Base-by-base conservation (phyloP, 2,329 filamentous ascomycete genomes). In the Cercospora sojina region DNA sequence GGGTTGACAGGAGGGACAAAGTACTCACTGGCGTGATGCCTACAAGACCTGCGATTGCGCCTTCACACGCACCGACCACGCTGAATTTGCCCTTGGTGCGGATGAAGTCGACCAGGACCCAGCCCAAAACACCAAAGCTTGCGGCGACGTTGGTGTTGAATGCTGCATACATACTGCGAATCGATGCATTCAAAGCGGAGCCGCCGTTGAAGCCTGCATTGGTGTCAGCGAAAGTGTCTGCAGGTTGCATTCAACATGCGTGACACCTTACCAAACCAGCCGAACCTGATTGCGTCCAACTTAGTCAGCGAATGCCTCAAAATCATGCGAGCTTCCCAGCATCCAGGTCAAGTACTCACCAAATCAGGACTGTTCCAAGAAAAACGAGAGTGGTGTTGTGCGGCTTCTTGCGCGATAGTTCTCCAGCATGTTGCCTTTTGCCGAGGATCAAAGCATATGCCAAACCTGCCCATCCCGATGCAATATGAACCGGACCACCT, bases 301-400 rank as follows among this genome's bases (percentile, higher is more conserved):
- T 12, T 6, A 6, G 57, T 77, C 79, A 82, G 1, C 62, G 56
- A 9, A 65, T 29, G 1, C 31, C 63, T 18, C 31, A 2, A 8
- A 32, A 23, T 53, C 6, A 23, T 13, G 23, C 10, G 23, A 12
- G 13, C 0, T n/a, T 38, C 25, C 18, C 62, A 67, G 85, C 82
- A 84, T 84, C 86, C 10, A 83, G 86, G 67, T 89, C 88, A 13
- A 13, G 25, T 9, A 57, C 53, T 57, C 16, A 57, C 87, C 87
- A 90, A 67, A 90, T 88, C 47, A 90, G 79, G 1, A 88, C 80
- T 0, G 87, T 90, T 1, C 87, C 87, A 2, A 90, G 81, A 70
- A 87, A 87, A 70, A 90, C 86, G 0, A 90, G 81, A 0, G 86
- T 84, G 0, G 87, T 85, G 75, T 88, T 89, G 74, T 90, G 87